Percentiles rank a stretch among this genome's conserved stretches.
phyloP scores from a whole-genome alignment of 441 rosid species.

The Erodium chrysanthum region DNA sequence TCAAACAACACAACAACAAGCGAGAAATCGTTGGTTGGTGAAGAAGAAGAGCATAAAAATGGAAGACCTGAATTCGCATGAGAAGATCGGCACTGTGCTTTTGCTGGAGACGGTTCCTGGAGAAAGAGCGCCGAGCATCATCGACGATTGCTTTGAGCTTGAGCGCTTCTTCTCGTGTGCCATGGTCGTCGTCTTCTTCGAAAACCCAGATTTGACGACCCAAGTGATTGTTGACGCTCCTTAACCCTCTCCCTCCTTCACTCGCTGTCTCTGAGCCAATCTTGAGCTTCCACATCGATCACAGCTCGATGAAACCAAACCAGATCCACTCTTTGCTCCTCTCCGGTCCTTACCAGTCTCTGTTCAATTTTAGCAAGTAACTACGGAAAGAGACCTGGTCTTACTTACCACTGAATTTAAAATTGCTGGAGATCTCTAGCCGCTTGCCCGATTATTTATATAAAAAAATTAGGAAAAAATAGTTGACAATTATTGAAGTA shows the following conservation, averaged over 20 bases:
- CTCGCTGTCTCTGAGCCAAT: neutral
- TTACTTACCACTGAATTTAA: no score
- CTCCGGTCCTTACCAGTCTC: no score
- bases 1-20: no score
- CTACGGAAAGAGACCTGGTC: no score
- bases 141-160: conserved; percentile 22
- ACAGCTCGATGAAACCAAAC: neutral
- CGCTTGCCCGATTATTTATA: no score
- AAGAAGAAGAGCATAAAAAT: no score
- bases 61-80: conserved; percentile 58
- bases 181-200: neutral
- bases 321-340: neutral
- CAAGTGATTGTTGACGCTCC: neutral
- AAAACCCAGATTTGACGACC: conserved; percentile 6
- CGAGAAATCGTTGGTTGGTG: neutral
- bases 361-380: no score
- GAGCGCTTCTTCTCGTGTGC: neutral
- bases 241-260: neutral
- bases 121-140: conserved; percentile 39
- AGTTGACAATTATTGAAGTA: no score
- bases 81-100: conserved; percentile 71
- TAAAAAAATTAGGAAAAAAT: no score
- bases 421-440: no score
- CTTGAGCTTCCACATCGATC: conserved; percentile 4
- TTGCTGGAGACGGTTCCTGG: conserved; percentile 33